phyloP scores from a whole-genome alignment of 345 rosid species.

The Viola odorata region DNA sequence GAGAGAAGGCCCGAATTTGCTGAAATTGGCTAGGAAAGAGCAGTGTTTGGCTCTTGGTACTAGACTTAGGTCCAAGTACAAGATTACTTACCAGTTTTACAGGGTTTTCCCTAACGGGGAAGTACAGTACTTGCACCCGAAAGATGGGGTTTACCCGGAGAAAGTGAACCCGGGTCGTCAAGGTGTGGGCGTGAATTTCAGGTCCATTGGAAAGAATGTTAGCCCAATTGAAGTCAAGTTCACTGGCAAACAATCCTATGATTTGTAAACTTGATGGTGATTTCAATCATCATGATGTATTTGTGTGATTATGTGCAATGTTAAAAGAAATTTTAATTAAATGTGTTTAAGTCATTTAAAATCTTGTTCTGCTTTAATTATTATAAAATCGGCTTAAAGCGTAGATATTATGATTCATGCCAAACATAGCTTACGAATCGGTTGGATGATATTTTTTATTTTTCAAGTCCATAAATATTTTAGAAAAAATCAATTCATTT shows the following conservation, averaged over 20 bases:
- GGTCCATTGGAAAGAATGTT: conserved; percentile 85
- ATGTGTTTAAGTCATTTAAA: no score
- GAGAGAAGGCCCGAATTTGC: conserved; percentile 90
- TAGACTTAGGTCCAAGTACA: conserved; percentile 88
- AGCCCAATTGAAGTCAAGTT: conserved; percentile 92
- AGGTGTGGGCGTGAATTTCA: conserved; percentile 76
- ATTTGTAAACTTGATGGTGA: conserved; percentile 36
- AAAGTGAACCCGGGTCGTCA: conserved; percentile 82
- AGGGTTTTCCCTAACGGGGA: conserved; percentile 91
- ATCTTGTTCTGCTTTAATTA: no score
- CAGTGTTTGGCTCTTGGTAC: conserved; percentile 93
- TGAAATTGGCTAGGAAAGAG: conserved; percentile 91
- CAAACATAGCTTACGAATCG: no score
- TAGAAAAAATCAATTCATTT: no score
- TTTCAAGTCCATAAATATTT: no score
- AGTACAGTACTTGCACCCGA: conserved; percentile 91
- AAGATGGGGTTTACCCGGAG: conserved; percentile 94
- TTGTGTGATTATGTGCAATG: background rate
- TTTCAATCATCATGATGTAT: no score
- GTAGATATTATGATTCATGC: no score
- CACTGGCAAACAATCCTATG: conserved; percentile 85
- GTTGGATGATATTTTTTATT: no score
- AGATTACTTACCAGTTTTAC: conserved; percentile 93
- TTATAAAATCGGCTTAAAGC: no score
- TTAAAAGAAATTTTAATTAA: background rate